A percentile compares a stretch with the other conserved stretches of the same genome.
These are phyloP conservation scores for Penicillium egyptiacum DNA, from an alignment of 495 filamentous ascomycete genomes.

Conservation along the genomic window DNA sequence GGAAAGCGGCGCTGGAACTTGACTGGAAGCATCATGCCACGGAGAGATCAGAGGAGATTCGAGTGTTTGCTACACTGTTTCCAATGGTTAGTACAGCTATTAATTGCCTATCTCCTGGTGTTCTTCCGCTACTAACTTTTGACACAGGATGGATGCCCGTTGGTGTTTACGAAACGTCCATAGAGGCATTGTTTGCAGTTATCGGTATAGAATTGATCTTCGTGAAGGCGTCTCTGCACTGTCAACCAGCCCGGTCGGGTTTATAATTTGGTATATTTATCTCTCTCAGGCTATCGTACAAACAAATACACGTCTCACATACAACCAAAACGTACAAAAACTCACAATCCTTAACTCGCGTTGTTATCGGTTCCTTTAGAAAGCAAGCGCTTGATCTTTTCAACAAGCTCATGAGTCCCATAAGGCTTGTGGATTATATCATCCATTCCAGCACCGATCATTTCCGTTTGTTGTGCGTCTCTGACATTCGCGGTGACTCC, in stretches of 20 bases:
- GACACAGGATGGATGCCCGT: constrained; percentile 56
- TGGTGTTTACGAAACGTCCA: constrained; percentile 55
- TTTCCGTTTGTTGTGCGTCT: constrained; percentile 63
- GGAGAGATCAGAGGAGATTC: constrained; percentile 77
- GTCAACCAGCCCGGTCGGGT: not conserved
- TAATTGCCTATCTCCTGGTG: not conserved
- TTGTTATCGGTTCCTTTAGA: not conserved
- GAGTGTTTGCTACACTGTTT: constrained; percentile 94
- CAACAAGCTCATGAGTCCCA: constrained; percentile 65
- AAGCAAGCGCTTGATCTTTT: constrained; percentile 52
- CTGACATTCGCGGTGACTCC: constrained; percentile 79
- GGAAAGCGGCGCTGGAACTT: constrained; percentile 76
- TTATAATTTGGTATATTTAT: not conserved
- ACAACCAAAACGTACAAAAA: not conserved
- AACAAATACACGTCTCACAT: not conserved
- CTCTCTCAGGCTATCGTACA: not conserved
- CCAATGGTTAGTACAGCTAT: constrained; percentile 67
- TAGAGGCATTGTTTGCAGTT: not conserved
- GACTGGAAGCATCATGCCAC: constrained; percentile 88
- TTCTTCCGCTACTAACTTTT: not conserved
- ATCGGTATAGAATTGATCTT: not conserved
- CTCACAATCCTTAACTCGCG: not conserved
- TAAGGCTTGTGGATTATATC: constrained; percentile 83
- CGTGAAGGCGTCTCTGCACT: not conserved
- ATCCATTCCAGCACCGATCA: constrained; percentile 73